phyloP scores from a whole-genome alignment of 306 rosid genomes.

The Pyrus betulifolia region DNA sequence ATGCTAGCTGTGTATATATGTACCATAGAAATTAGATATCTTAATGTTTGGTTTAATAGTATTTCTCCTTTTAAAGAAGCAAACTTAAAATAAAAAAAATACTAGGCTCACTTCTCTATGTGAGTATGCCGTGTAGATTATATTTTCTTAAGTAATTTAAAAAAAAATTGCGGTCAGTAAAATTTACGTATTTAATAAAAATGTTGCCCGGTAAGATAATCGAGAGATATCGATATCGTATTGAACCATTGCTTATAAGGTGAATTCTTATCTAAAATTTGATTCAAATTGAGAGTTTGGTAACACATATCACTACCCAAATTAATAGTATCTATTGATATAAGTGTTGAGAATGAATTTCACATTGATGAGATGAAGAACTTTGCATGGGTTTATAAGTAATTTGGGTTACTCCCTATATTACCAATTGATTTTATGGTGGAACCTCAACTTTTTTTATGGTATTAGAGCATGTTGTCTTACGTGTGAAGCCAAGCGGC shows the following conservation, averaged over 20 bases:
- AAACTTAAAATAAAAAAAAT: no score
- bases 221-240: not conserved
- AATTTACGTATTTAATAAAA: no score
- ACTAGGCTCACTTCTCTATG: not conserved
- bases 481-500: no score
- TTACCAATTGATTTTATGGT: no score
- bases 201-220: not conserved
- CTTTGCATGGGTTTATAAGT: no score
- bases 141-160: no score
- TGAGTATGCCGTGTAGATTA: not conserved
- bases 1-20: not conserved
- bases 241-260: not conserved
- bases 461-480: no score
- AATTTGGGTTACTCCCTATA: no score
- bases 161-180: no score
- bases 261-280: not conserved
- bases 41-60: not conserved
- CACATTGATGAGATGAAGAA: no score
- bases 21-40: not conserved
- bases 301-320: not conserved
- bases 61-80: no score
- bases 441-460: no score
- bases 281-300: not conserved
- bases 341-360: not conserved
- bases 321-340: not conserved